Evolutionary conservation across 352 stramenopile species (phyloP), one percentile per base, ranked within the genome.

Genomic region (Stephanocyclus meneghinianus): DNA sequence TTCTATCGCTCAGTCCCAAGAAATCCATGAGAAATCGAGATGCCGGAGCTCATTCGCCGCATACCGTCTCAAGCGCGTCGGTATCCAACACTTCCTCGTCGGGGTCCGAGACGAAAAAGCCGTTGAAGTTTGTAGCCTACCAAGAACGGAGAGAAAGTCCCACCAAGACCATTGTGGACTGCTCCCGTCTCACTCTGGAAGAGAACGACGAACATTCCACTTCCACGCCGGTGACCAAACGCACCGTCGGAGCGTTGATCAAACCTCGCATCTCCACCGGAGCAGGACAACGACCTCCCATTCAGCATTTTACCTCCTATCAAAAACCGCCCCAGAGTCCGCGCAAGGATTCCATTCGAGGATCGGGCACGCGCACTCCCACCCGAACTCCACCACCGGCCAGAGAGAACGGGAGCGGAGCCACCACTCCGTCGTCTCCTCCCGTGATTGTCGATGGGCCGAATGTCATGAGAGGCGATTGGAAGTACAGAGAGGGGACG

Each of bases 1-100:
- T 55, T 21, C 47, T 55, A 40, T 4, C 35, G 3, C 47, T 55
- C 47, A 21, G 47, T 55, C 13, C 47, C 47, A n/a, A 55, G 18
- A 55, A n/a, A 55, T 35, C 51, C 51, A 35, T 16, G 45, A 9
- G n/a, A 7, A 26, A 32, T 13, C 9, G 51, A n/a, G 13, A 26
- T 6, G 56, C 11, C 30, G 59, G 16, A 21, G 21, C 48, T 53
- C 64, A 72, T 55, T 72, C 64, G 18, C 64, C 64, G 10, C 64
- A 72, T 35, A 72, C 64, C 13, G 35, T 72, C 10, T 72, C 64
- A 7, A 72, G 64, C 37, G 64, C 64, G 2, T 62, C 45, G 21
- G 44, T 72, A 44, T 72, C 64, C 30, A 72, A 72, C 35, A 72
- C 64, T 37, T 72, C 64, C 7, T 72, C 64, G 1, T 72, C 64